Percentiles rank a stretch among this genome's conserved stretches.
These are phyloP conservation scores for Beauveria asiatica DNA, from an alignment of 2,329 filamentous ascomycete genomes.

Conservation along the genomic window DNA sequence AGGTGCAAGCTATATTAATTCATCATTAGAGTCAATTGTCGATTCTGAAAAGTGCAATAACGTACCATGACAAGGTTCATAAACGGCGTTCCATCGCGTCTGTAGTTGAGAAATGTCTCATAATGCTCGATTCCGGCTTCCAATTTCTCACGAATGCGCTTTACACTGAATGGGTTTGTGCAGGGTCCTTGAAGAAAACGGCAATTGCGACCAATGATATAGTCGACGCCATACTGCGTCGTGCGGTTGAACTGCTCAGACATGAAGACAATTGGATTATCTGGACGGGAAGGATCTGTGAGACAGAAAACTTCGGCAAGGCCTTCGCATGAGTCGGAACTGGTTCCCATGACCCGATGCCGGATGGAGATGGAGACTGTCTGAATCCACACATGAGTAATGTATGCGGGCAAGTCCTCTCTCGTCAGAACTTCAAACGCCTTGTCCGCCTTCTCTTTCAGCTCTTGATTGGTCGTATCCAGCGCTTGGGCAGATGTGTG, in stretches of 20 bases:
- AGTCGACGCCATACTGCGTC: conserved; percentile 57
- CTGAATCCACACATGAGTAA: conserved; percentile 59
- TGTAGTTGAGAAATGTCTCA: conserved; percentile 69
- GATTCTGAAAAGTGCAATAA: background rate
- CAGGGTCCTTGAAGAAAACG: conserved; percentile 69
- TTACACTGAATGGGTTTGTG: conserved; percentile 55
- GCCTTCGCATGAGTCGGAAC: conserved; percentile 62
- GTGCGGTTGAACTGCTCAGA: conserved; percentile 67
- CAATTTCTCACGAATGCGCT: conserved; percentile 53
- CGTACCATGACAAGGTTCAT: conserved; percentile 54
- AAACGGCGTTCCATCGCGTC: conserved; percentile 68
- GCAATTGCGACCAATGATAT: conserved; percentile 68
- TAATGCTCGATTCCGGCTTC: conserved; percentile 58
- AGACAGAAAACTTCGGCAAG: conserved; percentile 69
- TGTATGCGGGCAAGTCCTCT: conserved; percentile 63
- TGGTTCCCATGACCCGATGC: conserved; percentile 55
- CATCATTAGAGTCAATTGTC: conserved; percentile 48
- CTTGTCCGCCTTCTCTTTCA: conserved; percentile 53
- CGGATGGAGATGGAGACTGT: conserved; percentile 60
- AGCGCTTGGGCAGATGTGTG: conserved; percentile 11
- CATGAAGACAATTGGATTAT: conserved; percentile 69
- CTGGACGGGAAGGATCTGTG: conserved; percentile 60
- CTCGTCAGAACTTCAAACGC: conserved; percentile 56
- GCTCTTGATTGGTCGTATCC: conserved; percentile 43
- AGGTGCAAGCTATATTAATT: conserved; percentile 35